Evolutionary conservation across 2,329 filamentous ascomycete species (phyloP).

Genomic region (Aureobasidium pullulans): DNA sequence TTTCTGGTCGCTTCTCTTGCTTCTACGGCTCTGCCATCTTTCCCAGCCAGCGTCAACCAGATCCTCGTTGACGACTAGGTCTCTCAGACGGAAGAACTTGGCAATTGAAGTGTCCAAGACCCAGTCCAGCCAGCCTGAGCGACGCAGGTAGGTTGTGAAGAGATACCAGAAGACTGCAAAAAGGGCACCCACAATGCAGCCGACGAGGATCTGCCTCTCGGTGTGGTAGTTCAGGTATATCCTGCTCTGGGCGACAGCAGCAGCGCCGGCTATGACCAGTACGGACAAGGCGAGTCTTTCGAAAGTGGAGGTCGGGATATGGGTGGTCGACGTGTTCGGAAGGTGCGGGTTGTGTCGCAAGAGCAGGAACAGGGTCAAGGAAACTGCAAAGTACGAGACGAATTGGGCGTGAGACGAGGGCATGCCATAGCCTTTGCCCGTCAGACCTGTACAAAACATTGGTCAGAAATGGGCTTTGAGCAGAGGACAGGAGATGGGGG

Average conservation of each 20-base stretch:
- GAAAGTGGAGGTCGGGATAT: conserved; percentile 51
- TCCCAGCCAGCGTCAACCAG: conserved; percentile 89
- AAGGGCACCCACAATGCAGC: conserved; percentile 60
- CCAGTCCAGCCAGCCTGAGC: conserved; percentile 64
- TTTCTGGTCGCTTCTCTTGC: conserved; percentile 22
- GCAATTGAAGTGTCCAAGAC: conserved; percentile 58
- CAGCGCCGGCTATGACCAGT: conserved; percentile 34
- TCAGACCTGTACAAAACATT: conserved; percentile 46
- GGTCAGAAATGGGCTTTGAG: not conserved
- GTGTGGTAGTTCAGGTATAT: conserved; percentile 94
- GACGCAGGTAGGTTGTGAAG: conserved; percentile 59
- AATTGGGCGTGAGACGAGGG: conserved; percentile 94
- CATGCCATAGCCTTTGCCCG: conserved; percentile 96
- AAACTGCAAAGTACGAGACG: conserved; percentile 82
- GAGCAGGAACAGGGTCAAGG: conserved; percentile 75
- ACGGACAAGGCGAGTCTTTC: conserved; percentile 52
- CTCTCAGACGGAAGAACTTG: conserved; percentile 64
- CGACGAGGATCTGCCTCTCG: conserved; percentile 75
- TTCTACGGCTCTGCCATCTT: conserved; percentile 63
- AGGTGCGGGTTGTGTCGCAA: conserved; percentile 60
- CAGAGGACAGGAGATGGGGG: not conserved
- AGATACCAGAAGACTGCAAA: conserved; percentile 75
- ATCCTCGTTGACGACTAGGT: conserved; percentile 82
- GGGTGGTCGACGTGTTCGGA: conserved; percentile 36
- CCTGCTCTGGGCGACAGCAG: conserved; percentile 64